Percentiles rank a stretch among this genome's conserved stretches.
These are phyloP conservation scores for Sphagnum magellanicum DNA, from an alignment of 228 moss, liverwort and hornwort species.

Conservation along the genomic window DNA sequence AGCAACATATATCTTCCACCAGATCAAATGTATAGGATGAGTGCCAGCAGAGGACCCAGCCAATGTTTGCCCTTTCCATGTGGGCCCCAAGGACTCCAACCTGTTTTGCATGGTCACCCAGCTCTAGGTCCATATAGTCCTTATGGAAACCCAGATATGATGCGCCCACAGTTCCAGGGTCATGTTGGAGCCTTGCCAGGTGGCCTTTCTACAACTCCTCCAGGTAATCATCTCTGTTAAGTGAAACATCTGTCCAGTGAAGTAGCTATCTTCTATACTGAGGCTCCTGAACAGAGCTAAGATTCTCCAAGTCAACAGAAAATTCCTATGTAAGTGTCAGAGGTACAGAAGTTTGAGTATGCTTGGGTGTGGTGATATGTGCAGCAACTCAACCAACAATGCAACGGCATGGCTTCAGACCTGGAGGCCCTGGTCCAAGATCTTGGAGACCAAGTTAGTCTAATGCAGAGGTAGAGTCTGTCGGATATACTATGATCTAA, in stretches of 20 bases:
- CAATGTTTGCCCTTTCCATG: conserved; percentile 56
- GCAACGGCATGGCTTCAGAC: conserved; percentile 71
- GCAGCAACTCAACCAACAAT: conserved; percentile 63
- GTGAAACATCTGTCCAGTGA: neutral
- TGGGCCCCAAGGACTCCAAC: conserved; percentile 59
- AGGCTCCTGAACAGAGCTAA: neutral
- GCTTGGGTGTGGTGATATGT: conserved; percentile 11
- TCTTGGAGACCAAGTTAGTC: conserved; percentile 81
- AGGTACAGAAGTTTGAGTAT: neutral
- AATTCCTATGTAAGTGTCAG: neutral
- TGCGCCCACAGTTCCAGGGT: conserved; percentile 44
- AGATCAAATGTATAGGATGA: conserved; percentile 71
- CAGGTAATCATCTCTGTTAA: conserved; percentile 32
- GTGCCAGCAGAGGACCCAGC: conserved; percentile 53
- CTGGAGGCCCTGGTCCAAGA: conserved; percentile 64
- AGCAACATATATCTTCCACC: conserved; percentile 46
- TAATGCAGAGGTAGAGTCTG: conserved; percentile 27
- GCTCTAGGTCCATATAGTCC: conserved; percentile 44
- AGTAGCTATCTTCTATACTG: neutral
- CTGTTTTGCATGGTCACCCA: conserved; percentile 50
- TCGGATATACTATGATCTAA: conserved; percentile 16
- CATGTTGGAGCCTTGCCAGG: conserved; percentile 32
- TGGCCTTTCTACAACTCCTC: conserved; percentile 45
- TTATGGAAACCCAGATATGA: conserved; percentile 8
- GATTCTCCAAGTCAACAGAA: neutral